Evolutionary conservation across 208 protist species (phyloP).

Genomic region (Histomonas meleagridis): DNA sequence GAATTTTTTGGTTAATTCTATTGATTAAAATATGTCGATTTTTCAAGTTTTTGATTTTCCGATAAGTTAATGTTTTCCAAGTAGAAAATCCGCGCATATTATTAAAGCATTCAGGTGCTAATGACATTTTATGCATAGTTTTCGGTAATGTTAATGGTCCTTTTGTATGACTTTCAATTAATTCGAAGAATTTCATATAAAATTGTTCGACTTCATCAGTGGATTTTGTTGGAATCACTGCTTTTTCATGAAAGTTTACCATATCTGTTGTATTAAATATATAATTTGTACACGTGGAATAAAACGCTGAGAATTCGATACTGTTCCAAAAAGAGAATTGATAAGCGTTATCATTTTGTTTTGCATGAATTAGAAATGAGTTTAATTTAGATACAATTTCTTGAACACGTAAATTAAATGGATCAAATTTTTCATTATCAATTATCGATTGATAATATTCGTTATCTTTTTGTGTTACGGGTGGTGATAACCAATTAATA

Average conservation of each 20-base stretch:
- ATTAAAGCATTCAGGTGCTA: neutral
- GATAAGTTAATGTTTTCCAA: neutral
- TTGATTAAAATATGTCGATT: neutral
- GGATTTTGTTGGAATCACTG: neutral
- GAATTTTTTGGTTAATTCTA: neutral
- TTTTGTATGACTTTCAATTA: neutral
- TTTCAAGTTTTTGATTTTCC: neutral
- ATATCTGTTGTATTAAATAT: neutral
- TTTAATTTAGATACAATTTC: neutral
- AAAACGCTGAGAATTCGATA: neutral
- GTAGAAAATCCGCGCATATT: neutral
- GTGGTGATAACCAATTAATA: neutral
- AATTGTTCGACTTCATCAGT: neutral
- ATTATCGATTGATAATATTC: neutral
- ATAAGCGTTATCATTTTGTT: neutral
- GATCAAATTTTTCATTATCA: neutral
- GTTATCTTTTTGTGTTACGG: neutral
- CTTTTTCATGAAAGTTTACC: neutral
- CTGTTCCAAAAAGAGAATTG: neutral
- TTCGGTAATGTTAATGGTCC: neutral
- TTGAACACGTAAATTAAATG: neutral
- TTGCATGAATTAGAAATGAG: neutral
- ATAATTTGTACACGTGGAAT: neutral
- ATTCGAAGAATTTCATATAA: neutral
- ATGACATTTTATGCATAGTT: neutral